Base-by-base conservation (phyloP, 208 protist species). In the Trypanosoma theileri region DNA sequence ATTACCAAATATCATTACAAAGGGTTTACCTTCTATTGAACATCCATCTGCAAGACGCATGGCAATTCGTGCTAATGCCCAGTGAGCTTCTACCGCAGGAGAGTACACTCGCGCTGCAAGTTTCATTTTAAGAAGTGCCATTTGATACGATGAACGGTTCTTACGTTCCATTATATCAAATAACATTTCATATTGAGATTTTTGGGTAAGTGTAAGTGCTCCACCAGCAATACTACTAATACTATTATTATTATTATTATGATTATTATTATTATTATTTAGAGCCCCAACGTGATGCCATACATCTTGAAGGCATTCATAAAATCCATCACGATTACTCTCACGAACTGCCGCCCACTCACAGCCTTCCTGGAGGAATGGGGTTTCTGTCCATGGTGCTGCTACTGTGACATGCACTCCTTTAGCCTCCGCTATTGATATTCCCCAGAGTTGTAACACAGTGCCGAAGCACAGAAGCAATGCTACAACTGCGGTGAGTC, bases 301-400 rank as follows among this genome's bases (percentile, higher is more conserved):
- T 0, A 84, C 62, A 13, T 77, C 73, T 4, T 82, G 31, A 0
- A 88, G 53, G n/a, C 86, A 91, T 31, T 35, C 12, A 59, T 75
- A 88, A 66, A 91, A 88, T 41, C 55, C 61, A 12, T 17, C 24
- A 16, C 59, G 2, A 13, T 19, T 24, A 64, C 3, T 59, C 13
- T 26, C 26, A 67, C 41, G 19, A 50, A 57, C 44, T 40, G 69
- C 60, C 71, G 64, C 75, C 77, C 76, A 80, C 55, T 92, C 86
- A 67, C 86, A 92, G 11, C 79, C 82, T 56, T 92, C 86, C 45
- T 88, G 83, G 26, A 88, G 53, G 4, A 89, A 58, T 4, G 82
- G 58, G 2, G 83, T 92, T 35, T 92, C 86, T 7, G 66, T 86
- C 86, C 86, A 92, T 21, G 80, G 77, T 0, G 86, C 81, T 58